Percentiles rank a stretch among this genome's conserved stretches.
phyloP scores from a whole-genome alignment of 306 rosid genomes.

The Corylus avellana region DNA sequence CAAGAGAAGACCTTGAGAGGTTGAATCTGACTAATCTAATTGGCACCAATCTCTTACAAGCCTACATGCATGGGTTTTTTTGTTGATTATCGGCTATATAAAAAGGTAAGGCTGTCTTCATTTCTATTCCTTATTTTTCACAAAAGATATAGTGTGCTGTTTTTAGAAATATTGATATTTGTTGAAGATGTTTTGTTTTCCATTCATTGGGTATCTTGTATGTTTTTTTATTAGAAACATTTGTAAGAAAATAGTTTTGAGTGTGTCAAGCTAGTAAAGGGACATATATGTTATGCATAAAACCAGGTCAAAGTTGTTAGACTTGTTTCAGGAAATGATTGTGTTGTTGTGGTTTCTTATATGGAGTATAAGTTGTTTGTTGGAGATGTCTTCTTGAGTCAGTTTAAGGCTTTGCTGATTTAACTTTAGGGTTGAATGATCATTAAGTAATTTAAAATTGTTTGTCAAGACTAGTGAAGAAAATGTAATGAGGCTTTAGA shows the following conservation, averaged over 20 bases:
- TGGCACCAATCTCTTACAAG: slow-evolving; percentile 79
- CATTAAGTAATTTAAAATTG: not conserved
- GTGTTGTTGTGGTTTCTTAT: not conserved
- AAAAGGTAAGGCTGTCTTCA: slow-evolving; percentile 53
- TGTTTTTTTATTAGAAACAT: not conserved
- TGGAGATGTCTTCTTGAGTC: not conserved
- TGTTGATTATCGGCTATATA: slow-evolving; percentile 61
- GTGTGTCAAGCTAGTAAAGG: not conserved
- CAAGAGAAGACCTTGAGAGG: slow-evolving; percentile 85
- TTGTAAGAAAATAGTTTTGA: not conserved
- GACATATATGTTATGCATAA: not conserved
- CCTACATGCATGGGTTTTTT: slow-evolving; percentile 93
- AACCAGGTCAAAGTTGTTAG: not conserved
- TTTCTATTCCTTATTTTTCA: slow-evolving; percentile 22
- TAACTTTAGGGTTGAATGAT: not conserved
- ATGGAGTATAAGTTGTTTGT: not conserved
- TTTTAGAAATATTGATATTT: not conserved
- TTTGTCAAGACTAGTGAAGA: not conserved
- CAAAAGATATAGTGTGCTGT: not conserved
- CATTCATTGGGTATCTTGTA: not conserved
- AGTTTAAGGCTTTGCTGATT: not conserved
- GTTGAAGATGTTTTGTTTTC: not conserved
- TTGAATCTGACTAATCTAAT: slow-evolving; percentile 72
- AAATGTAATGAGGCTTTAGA: not conserved
- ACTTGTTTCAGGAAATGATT: not conserved